Conservation (phyloP, 176 grass and related monocot genomes). For the Musa itinerans region DNA sequence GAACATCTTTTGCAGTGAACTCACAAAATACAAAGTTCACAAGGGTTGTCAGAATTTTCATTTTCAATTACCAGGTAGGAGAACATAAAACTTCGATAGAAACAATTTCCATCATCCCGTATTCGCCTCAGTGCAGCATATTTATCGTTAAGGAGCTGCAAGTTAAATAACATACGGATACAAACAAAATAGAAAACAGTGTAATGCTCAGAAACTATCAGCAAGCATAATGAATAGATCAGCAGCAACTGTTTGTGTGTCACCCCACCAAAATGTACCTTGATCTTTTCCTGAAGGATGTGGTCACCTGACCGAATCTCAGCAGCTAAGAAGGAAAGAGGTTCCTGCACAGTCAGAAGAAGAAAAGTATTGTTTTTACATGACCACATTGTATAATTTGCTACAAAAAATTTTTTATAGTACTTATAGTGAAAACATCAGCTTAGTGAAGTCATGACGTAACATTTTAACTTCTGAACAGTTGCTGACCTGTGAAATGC, state of each 20-base stretch:
- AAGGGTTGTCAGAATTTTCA: neutral
- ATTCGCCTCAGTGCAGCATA: constrained; percentile 88
- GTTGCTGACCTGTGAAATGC: no score
- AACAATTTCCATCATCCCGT: constrained; percentile 93
- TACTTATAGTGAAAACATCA: no score
- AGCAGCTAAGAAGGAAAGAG: constrained; percentile 73
- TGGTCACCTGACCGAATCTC: constrained; percentile 71
- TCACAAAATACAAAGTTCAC: neutral
- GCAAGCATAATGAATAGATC: neutral
- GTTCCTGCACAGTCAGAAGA: constrained; percentile 53
- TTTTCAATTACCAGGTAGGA: constrained; percentile 67
- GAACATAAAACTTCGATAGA: constrained; percentile 99
- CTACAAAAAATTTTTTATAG: no score
- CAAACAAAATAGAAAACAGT: constrained; percentile 10
- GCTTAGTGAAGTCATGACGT: no score
- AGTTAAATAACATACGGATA: constrained; percentile 15
- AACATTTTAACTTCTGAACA: no score
- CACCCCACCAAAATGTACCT: constrained; percentile 31
- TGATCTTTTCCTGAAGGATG: constrained; percentile 90
- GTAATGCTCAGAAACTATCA: no score
- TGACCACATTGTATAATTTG: no score
- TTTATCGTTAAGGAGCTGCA: constrained; percentile 78
- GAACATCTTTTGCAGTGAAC: neutral
- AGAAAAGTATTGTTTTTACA: constrained; percentile 8
- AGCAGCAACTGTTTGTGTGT: constrained; percentile 7